These are phyloP conservation scores for Hemisphaericaspora xylanilytica DNA, from an alignment of 1,139 yeast species.

Conservation along the genomic window DNA sequence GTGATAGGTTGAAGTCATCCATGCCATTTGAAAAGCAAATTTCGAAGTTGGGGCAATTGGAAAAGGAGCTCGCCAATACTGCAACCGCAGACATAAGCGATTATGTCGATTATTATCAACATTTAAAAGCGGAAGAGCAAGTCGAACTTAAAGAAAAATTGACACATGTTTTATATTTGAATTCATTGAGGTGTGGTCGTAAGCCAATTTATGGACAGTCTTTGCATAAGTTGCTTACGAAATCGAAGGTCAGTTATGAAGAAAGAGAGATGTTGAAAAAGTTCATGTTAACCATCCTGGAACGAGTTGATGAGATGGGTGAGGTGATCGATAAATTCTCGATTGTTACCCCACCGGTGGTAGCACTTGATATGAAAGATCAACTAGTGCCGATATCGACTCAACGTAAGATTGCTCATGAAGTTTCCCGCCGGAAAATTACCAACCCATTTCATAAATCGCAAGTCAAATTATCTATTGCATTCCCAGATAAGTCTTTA, in stretches of 20 bases:
- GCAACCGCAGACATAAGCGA: constrained; percentile 43
- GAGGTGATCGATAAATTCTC: constrained; percentile 72
- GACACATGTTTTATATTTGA: constrained; percentile 61
- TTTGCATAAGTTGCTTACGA: constrained; percentile 24
- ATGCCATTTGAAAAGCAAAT: constrained; percentile 45
- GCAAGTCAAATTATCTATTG: constrained; percentile 85
- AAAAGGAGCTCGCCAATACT: constrained; percentile 3
- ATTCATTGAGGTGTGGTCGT: constrained; percentile 58
- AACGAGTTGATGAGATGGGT: constrained; percentile 43
- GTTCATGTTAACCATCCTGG: constrained; percentile 32
- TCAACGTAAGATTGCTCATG: constrained; percentile 30
- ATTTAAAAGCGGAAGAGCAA: constrained; percentile 51
- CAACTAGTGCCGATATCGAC: constrained; percentile 45
- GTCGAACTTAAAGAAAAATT: constrained; percentile 49
- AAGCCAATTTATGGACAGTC: constrained; percentile 57
- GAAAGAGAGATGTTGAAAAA: constrained; percentile 19
- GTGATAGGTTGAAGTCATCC: constrained; percentile 47
- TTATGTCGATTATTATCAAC: constrained; percentile 60
- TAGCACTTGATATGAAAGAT: constrained; percentile 71
- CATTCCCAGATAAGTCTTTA: constrained; percentile 92
- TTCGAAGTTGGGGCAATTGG: constrained; percentile 30
- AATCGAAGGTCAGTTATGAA: constrained; percentile 12
- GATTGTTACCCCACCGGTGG: constrained; percentile 85
- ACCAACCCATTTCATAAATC: constrained; percentile 72
- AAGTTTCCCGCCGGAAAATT: constrained; percentile 40